Evolutionary conservation across 2,329 filamentous ascomycete genomes (phyloP), one percentile per base, ranked within the genome.

Genomic region (Apiospora hydei): DNA sequence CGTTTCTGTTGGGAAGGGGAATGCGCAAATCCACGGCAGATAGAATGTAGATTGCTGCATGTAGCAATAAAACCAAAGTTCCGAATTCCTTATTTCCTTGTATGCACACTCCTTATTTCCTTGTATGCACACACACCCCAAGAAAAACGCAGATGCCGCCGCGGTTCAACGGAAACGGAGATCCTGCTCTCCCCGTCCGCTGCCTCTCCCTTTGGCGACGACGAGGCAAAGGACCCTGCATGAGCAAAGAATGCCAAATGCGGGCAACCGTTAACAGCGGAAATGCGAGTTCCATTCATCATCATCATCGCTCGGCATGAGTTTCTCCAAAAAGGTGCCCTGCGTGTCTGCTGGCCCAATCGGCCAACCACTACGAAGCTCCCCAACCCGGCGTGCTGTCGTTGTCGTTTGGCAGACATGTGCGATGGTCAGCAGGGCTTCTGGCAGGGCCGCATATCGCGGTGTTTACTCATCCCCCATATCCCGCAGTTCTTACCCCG

Each of bases 91-190:
- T 41, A 38, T 38, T 38, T 38, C 34, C 5, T 38, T 38, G 34
- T 38, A n/a, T n/a, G 41, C 57, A 38, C 57, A 11, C 57, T 41
- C 34, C 21, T 24, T 41, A 38, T 38, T 38, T 38, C 34, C 5
- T 38, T 38, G 34, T 38, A n/a, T n/a, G n/a, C n/a, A 64, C 57
- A 38, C 57, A 11, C 57, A n/a, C 57, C 34, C 53, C 34, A 4
- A 64, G 21, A 21, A 64, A 21, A 64, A n/a, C 3, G 21, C 57
- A n/a, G 57, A 64, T 64, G 18, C 34, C 7, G 34, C 57, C 7
- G 34, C 57, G 57, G 57, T n/a, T 64, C 34, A 41, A 64, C 57
- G 57, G 57, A 64, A 64, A 64, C 57, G 34, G 57, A 41, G 57
- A 41, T n/a, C 26, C 51, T 57, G 24, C 8, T 53, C 34, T 38